phyloP scores from a whole-genome alignment of 208 protist species.

The Herpetomonas tarakana region DNA sequence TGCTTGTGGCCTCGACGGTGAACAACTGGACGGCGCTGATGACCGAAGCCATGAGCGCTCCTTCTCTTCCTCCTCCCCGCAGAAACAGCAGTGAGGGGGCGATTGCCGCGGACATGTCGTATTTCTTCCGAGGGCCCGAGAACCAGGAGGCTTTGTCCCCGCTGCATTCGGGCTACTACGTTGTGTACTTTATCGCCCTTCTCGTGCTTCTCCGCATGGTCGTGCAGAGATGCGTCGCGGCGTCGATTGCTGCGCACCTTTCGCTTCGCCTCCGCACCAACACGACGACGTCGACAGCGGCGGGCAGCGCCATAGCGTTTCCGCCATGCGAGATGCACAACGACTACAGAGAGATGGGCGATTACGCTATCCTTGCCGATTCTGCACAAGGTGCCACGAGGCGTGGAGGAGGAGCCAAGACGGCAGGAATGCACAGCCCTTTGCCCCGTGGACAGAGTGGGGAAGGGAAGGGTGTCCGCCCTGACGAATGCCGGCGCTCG shows the following conservation, averaged over 20 bases:
- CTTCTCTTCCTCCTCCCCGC: neutral
- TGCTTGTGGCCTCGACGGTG: slow-evolving; percentile 37
- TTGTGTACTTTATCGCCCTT: slow-evolving; percentile 25
- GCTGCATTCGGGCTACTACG: slow-evolving; percentile 34
- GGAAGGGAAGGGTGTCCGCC: no score
- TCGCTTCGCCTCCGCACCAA: no score
- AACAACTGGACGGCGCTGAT: slow-evolving; percentile 61
- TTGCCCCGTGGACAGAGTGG: no score
- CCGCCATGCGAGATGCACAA: no score
- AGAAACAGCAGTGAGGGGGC: slow-evolving; percentile 8
- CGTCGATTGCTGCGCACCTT: slow-evolving; percentile 15
- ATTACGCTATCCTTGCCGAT: no score
- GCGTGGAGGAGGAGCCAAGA: no score
- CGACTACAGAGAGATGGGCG: no score
- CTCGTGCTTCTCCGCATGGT: slow-evolving; percentile 41
- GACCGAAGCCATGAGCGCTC: slow-evolving; percentile 39
- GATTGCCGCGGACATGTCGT: neutral
- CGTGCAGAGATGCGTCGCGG: slow-evolving; percentile 22
- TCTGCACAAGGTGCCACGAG: no score
- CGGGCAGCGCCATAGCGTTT: no score
- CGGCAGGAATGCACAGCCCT: no score
- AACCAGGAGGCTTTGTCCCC: neutral
- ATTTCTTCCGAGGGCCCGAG: neutral
- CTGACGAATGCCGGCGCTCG: no score
- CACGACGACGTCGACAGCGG: no score